Base-by-base conservation (phyloP, 2,329 filamentous ascomycete species). In the Fusarium falciforme region DNA sequence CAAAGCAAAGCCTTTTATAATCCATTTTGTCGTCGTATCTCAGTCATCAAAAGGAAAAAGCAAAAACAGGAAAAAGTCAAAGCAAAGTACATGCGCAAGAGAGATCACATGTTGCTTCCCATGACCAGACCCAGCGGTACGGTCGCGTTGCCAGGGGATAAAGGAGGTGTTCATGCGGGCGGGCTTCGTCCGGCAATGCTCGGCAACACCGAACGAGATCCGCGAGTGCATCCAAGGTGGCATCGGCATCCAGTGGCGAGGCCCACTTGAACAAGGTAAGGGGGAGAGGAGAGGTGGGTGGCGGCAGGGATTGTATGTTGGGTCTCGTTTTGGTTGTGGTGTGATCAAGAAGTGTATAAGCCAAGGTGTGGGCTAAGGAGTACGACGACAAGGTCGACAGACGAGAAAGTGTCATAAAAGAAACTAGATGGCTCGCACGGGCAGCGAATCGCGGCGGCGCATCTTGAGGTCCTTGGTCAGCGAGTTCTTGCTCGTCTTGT, bases 401-500 rank as follows among this genome's bases (percentile, higher is more conserved):
- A 68, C 17, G 49, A 67, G 16, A 57, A 20, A 36, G 16, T 29
- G 4, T 20, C 5, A 7, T 17, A 17, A 29, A 16, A 58, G 10
- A 42, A 14, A 40, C 61, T 79, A 82, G 35, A 82, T 79, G 64
- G 78, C 79, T 9, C 80, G 77, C 29, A 82, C 80, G 8, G 80
- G 80, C 5, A 80, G 70, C 22, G 80, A 80, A 25, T 80, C 74
- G 40, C 77, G 77, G 40, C 75, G 73, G 10, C 73, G 69, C 27
- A 74, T 42, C 68, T 77, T 76, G 58, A 70, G 66, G 40, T 79
- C 75, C 67, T 77, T 79, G 17, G 79, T 82, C 67, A 83, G 69
- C 38, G 80, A 80, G 60, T 83, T 82, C 64, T 73, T 77, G 74
- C 85, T 73, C 38, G 76, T 79, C 54, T 73, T 71, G 44, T 71